These are phyloP conservation scores for Phytophthora constricta DNA, from an alignment of 352 stramenopile genomes.

Conservation along the genomic window DNA sequence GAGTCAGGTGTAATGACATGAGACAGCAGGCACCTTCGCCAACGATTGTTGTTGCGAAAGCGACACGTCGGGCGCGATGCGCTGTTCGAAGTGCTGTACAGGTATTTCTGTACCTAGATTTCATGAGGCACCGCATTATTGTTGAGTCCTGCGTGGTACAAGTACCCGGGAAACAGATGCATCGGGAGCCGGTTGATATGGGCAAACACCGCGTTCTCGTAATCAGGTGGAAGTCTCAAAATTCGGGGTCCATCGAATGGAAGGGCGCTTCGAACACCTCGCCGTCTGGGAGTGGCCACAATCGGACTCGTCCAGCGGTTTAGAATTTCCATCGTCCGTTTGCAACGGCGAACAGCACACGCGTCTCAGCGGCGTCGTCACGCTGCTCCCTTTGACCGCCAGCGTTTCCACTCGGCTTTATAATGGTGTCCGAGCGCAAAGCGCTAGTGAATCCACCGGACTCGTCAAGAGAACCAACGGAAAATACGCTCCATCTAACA, in stretches of 20 bases:
- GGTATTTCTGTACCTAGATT: no score
- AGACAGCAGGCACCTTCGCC: neutral
- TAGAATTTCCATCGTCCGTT: neutral
- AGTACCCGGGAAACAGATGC: constrained; percentile 33
- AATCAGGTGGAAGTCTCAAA: constrained; percentile 15
- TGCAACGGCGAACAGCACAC: neutral
- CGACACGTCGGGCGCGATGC: neutral
- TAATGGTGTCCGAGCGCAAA: constrained; percentile 1
- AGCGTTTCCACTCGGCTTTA: constrained; percentile 12
- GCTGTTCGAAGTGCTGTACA: no score
- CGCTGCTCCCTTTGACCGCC: neutral
- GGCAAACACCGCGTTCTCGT: constrained; percentile 9
- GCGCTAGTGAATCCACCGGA: neutral
- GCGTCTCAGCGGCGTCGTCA: constrained; percentile 2
- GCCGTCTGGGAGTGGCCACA: neutral
- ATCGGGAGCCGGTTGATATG: constrained; percentile 1
- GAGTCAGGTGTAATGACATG: neutral
- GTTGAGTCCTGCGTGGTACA: constrained; percentile 16
- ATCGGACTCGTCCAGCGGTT: no score
- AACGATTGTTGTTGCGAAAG: neutral
- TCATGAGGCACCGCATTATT: constrained; percentile 6
- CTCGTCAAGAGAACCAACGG: constrained; percentile 23
- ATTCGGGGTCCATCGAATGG: constrained; percentile 25
- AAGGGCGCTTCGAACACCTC: constrained; percentile 13
- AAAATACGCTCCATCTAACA: constrained; percentile 20